These are phyloP conservation scores for Funneliformis caledonium DNA, from an alignment of 371 early-diverging fungal genomes.

Conservation along the genomic window DNA sequence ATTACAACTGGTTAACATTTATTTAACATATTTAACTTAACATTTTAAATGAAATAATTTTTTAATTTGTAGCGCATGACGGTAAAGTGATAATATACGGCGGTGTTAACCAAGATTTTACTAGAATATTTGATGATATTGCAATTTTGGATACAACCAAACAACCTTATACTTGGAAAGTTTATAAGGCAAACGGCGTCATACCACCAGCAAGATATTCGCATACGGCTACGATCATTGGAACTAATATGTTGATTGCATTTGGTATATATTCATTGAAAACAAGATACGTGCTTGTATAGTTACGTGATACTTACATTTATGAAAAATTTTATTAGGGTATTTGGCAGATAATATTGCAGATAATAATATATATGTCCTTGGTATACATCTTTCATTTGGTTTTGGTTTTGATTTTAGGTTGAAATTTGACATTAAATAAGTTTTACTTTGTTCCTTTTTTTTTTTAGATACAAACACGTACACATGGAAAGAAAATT, in stretches of 20 bases:
- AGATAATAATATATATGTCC: not conserved
- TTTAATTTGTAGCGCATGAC: constrained; percentile 1
- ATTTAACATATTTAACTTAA: not conserved
- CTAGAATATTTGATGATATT: not conserved
- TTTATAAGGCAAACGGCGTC: not conserved
- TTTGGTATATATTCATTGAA: not conserved
- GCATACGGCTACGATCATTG: constrained; percentile 26
- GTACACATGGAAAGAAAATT: not conserved
- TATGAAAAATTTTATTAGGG: not conserved
- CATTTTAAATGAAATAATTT: not conserved
- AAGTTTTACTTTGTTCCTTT: not conserved
- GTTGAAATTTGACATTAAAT: not conserved
- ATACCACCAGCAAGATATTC: not conserved
- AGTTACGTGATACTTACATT: not conserved
- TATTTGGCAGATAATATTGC: not conserved
- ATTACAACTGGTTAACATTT: not conserved
- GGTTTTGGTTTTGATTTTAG: not conserved
- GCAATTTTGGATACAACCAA: constrained; percentile 12
- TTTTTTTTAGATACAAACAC: not conserved
- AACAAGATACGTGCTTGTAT: too few species aligned
- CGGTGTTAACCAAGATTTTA: not conserved
- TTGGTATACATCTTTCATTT: not conserved
- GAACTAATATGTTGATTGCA: constrained; percentile 24
- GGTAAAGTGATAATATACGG: constrained; percentile 31
- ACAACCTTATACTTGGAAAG: not conserved